Base-by-base conservation (phyloP, 331 rosid genomes). In the Rhamnella rubrinervis region DNA sequence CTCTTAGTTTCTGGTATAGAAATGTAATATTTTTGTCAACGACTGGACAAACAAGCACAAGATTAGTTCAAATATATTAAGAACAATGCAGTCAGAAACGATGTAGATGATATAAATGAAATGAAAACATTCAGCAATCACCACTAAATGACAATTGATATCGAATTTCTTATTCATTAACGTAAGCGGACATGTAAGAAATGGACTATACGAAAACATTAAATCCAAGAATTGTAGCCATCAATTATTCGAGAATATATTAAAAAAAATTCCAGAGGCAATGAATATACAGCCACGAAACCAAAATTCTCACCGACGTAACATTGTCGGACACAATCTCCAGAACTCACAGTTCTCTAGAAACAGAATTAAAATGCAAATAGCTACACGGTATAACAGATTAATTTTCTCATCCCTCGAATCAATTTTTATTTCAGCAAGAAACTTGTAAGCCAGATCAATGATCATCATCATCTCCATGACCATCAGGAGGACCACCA, bases 401-500 rank as follows among this genome's bases (percentile, higher is more conserved):
- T 17, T 61, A 50, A 18, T 66, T 40, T 59, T 25, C 56, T 57
- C 60, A 31, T 68, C 52, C 15, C 8, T 44, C 20, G 4, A 18
- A 18, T 38, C 35, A 76, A 63, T 9, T 25, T 59, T 73, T 78
- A 63, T 64, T 74, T 70, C 40, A 8, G 47, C 72, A 74, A 69
- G 53, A 51, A 26, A 13, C 28, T 41, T 52, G 60, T 63, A 52
- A 12, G 55, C 65, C 37, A 10, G 6, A 78, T 78, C 76, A 78
- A 51, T 68, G 79, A 66, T 76, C 80, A 63, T 73, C 66, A 9
- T 71, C 77, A 39, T 69, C 79, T 55, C 76, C 81, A 63, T 63
- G 80, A 46, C 82, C 84, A 63, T 76, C 82, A 0, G 84, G 86
- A 15, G 82, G 71, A 59, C 84, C 89, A 38, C 89, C 82, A n/a